Evolutionary conservation across 2,329 filamentous ascomycete genomes (phyloP).

Genomic region (Aspergillus ochraceus): DNA sequence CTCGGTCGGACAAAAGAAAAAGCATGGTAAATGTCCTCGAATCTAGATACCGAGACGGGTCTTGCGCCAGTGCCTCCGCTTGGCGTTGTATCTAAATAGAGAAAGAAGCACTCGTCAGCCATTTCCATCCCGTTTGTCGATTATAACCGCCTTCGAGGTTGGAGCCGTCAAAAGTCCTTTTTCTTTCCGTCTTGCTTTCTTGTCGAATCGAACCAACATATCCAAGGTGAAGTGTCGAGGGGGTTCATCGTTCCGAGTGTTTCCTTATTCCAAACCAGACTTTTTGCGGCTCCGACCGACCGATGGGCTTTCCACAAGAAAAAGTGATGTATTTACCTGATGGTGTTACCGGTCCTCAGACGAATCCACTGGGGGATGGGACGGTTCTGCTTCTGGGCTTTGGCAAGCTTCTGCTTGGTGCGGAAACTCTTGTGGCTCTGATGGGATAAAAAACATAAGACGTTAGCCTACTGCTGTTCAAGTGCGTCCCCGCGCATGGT

Average conservation of each 20-base stretch:
- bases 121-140: background rate
- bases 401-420: slow-evolving; percentile 99
- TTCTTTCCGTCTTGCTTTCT: background rate
- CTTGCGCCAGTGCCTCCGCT: slow-evolving; percentile 99
- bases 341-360: slow-evolving; percentile 97
- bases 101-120: slow-evolving; percentile 15
- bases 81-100: slow-evolving; percentile 89
- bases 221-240: background rate
- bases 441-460: slow-evolving; percentile 1
- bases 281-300: background rate
- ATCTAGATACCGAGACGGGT: slow-evolving; percentile 97
- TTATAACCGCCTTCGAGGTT: background rate
- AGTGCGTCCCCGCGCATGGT: background rate
- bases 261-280: background rate
- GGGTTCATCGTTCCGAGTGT: background rate
- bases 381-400: slow-evolving; percentile 99
- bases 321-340: slow-evolving; percentile 71
- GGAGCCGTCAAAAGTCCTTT: background rate
- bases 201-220: background rate
- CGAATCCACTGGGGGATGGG: slow-evolving; percentile 99
- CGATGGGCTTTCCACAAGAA: background rate
- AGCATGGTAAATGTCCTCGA: slow-evolving; percentile 15
- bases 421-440: slow-evolving; percentile 99
- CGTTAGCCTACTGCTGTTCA: slow-evolving; percentile 10
- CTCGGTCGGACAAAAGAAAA: slow-evolving; percentile 47